These are phyloP conservation scores for Cercospora sesami DNA, from an alignment of 2,329 filamentous ascomycete species.

Conservation along the genomic window DNA sequence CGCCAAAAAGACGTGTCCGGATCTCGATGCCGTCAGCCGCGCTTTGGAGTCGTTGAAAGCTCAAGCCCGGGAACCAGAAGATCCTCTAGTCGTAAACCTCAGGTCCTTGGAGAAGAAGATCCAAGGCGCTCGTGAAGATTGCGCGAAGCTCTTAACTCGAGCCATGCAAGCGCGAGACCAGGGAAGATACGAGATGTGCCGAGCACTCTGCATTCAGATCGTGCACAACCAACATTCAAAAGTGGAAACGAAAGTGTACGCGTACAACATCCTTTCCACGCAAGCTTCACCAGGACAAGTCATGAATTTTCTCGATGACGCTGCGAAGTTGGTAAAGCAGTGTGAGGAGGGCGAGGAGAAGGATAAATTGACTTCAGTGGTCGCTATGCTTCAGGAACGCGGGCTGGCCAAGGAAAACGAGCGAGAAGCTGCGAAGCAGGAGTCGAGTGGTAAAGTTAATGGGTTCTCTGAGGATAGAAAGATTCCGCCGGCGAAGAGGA, in stretches of 20 bases:
- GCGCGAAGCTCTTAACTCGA: conserved; percentile 23
- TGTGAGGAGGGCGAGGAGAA: conserved; percentile 18
- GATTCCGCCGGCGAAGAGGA: not conserved
- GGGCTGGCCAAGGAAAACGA: conserved; percentile 13
- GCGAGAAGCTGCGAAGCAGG: conserved; percentile 6
- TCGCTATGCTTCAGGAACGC: conserved; percentile 25
- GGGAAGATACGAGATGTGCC: conserved; percentile 26
- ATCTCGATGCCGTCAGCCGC: conserved; percentile 26
- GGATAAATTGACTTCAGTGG: conserved; percentile 24
- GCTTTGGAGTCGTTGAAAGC: conserved; percentile 23
- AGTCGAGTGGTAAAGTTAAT: not conserved
- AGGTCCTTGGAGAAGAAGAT: conserved; percentile 21
- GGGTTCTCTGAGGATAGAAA: not conserved
- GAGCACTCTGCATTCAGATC: conserved; percentile 27
- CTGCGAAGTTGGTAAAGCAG: conserved; percentile 21
- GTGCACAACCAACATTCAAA: conserved; percentile 27
- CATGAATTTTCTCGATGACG: conserved; percentile 24
- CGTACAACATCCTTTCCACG: conserved; percentile 31
- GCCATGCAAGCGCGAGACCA: conserved; percentile 30
- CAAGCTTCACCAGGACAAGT: conserved; percentile 26
- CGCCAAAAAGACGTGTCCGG: conserved; percentile 18
- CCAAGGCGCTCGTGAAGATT: conserved; percentile 17
- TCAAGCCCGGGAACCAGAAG: conserved; percentile 4
- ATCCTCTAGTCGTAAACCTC: conserved; percentile 18
- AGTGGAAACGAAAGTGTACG: conserved; percentile 27